Conservation (phyloP, 2,329 filamentous ascomycete genomes). For the Bertia moriformis region DNA sequence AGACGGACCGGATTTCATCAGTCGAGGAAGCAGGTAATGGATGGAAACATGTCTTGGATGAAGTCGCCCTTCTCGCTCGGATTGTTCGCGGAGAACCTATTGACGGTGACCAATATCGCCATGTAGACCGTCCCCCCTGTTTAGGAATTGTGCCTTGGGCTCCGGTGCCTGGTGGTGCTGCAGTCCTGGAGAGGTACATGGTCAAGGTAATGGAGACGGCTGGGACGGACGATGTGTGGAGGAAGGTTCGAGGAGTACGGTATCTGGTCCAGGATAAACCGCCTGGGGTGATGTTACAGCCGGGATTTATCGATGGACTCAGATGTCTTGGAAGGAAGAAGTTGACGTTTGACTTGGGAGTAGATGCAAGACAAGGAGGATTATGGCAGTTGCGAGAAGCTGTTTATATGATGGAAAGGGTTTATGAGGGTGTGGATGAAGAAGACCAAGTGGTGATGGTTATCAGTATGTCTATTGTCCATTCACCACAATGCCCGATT, state of each 20-base stretch:
- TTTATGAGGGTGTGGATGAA: not conserved
- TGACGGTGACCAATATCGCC: not conserved
- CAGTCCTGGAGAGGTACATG: not conserved
- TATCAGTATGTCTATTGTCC: not conserved
- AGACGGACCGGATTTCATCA: not conserved
- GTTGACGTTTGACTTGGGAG: not conserved
- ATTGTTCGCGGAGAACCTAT: not conserved
- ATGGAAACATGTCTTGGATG: not conserved
- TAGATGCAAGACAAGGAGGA: conserved; percentile 1
- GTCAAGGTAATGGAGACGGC: not conserved
- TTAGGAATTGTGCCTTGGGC: conserved; percentile 1
- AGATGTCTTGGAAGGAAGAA: not conserved
- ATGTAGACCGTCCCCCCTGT: not conserved
- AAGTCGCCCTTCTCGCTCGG: not conserved
- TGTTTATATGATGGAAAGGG: not conserved
- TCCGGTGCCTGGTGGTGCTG: not conserved
- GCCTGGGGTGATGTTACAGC: not conserved
- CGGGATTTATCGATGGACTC: not conserved
- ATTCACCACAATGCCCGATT: not conserved
- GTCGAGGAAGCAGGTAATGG: not conserved
- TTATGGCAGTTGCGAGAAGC: not conserved
- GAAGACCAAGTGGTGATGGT: not conserved
- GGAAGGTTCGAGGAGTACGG: not conserved
- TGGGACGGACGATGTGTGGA: not conserved
- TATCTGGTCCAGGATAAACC: conserved; percentile 1